Evolutionary conservation across 768 basidiomycete genomes (phyloP), one percentile per base, ranked within the genome.

Genomic region (Boletales sp.): DNA sequence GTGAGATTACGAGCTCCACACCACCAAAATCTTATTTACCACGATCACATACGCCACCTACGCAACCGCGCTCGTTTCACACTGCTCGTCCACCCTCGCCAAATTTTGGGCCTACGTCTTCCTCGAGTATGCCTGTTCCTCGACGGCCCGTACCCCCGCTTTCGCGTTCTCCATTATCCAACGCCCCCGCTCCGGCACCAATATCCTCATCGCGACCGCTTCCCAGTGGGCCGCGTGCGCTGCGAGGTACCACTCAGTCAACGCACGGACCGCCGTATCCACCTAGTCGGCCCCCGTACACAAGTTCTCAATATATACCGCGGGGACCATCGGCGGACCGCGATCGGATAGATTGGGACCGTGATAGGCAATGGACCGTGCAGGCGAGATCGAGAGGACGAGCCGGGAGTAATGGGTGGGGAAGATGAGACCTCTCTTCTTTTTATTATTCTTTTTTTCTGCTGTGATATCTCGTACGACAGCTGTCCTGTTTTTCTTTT

Each of bases 281-380:
- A 24, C 45, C 59, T 9, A 24, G 37, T 42, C 58, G 56, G 38
- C 60, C 64, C 45, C 51, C 66, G 19, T 61, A 59, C 11, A 35
- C 49, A 13, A 58, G 66, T 27, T 61, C 70, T 40, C 70, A 68
- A 36, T 68, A 72, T 40, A 68, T 73, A 5, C 78, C 80, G 31
- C 71, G 80, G 1, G 79, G 77, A 5, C 80, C 78, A 3, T 76
- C 74, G 10, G 77, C 76, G 2, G 80, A 80, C 56, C 70, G 80
- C 3, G 79, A 81, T 18, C 64, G 77, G 13, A 50, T 55, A 13
- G 78, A 77, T 15, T 68, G 75, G 65, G 76, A 77, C 14, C 64
- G 73, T 8, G 74, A 75, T n/a, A 55, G 75, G 11, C 62, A 57
- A 17, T 69, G 69, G 68, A 42, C 51, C 35, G 45, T 51, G 9